Percentiles rank a stretch among this genome's conserved stretches.
phyloP scores from a whole-genome alignment of 805 yeast genomes.

The Kodamaea sagamina region DNA sequence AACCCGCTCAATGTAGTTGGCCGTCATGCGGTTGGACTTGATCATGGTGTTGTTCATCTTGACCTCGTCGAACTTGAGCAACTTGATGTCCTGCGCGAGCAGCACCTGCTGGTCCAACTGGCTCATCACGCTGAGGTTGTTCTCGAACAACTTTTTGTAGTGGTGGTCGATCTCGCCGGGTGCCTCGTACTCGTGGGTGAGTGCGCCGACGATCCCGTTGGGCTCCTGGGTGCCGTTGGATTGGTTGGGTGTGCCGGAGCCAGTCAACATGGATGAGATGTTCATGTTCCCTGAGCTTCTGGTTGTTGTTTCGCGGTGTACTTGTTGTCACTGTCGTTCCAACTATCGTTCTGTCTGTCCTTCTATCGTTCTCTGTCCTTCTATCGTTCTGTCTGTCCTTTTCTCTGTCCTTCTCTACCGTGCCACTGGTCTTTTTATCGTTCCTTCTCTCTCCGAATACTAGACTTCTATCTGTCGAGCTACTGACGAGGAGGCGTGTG shows the following conservation, averaged over 20 bases:
- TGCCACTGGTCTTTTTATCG: too few species aligned
- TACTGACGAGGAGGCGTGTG: slow-evolving; percentile 6
- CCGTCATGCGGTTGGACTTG: slow-evolving; percentile 26
- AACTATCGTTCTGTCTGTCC: too few species aligned
- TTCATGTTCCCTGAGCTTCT: slow-evolving; percentile 23
- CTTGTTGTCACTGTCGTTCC: too few species aligned
- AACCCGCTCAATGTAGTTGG: slow-evolving; percentile 37
- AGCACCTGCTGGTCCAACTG: slow-evolving; percentile 19
- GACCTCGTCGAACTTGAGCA: slow-evolving; percentile 18
- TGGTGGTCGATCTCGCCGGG: slow-evolving; percentile 9
- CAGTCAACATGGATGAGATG: slow-evolving; percentile 39
- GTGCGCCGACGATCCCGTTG: slow-evolving; percentile 6
- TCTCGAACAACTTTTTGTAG: slow-evolving; percentile 17
- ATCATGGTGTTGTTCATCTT: slow-evolving; percentile 18
- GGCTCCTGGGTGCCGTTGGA: slow-evolving; percentile 1
- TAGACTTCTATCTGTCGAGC: too few species aligned
- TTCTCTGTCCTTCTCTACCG: too few species aligned
- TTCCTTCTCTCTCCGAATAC: too few species aligned
- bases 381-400: too few species aligned
- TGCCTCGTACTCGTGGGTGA: slow-evolving; percentile 4
- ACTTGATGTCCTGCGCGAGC: slow-evolving; percentile 14
- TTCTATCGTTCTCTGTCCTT: too few species aligned
- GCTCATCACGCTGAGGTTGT: slow-evolving; percentile 15
- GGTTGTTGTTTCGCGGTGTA: too few species aligned
- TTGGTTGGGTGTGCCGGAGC: slow-evolving; percentile 9